These are phyloP conservation scores for Yarrowia osloensis DNA, from an alignment of 805 yeast species.

Conservation along the genomic window DNA sequence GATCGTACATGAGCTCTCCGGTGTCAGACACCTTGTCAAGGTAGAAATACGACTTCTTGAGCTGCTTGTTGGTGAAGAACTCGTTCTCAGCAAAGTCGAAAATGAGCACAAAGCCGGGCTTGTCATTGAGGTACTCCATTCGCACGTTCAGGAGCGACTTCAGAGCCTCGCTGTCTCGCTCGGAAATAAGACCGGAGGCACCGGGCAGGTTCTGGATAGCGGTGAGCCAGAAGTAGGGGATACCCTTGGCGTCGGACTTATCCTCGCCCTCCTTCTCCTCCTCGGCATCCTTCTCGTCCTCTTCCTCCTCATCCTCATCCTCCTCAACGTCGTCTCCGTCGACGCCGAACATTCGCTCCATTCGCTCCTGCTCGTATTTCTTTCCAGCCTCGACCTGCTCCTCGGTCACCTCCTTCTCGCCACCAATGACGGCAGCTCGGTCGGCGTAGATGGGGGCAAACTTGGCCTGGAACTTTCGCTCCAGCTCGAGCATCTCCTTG, in stretches of 20 bases:
- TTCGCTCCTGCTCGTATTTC: slow-evolving; percentile 50
- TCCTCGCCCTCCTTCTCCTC: slow-evolving; percentile 44
- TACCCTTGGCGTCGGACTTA: slow-evolving; percentile 55
- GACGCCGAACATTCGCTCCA: slow-evolving; percentile 48
- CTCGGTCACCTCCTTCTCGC: slow-evolving; percentile 71
- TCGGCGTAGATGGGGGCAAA: slow-evolving; percentile 75
- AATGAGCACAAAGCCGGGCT: slow-evolving; percentile 84
- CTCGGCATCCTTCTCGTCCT: slow-evolving; percentile 48
- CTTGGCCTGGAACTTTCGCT: slow-evolving; percentile 69
- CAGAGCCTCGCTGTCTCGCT: slow-evolving; percentile 85
- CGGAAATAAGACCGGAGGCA: slow-evolving; percentile 81
- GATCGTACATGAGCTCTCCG: slow-evolving; percentile 96
- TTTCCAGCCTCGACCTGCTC: slow-evolving; percentile 82
- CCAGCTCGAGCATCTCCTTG: slow-evolving; percentile 80
- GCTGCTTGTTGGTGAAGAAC: slow-evolving; percentile 68
- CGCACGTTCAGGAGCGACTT: slow-evolving; percentile 66
- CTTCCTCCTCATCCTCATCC: slow-evolving; percentile 45
- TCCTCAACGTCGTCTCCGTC: slow-evolving; percentile 48
- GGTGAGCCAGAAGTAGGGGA: slow-evolving; percentile 96
- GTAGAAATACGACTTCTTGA: slow-evolving; percentile 87
- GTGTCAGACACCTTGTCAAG: slow-evolving; percentile 91
- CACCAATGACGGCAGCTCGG: slow-evolving; percentile 71
- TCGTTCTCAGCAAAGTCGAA: slow-evolving; percentile 79
- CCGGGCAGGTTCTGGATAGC: slow-evolving; percentile 85
- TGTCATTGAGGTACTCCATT: slow-evolving; percentile 66